phyloP scores from a whole-genome alignment of 78 protist genomes.

The Pelomyxa schiedti region DNA sequence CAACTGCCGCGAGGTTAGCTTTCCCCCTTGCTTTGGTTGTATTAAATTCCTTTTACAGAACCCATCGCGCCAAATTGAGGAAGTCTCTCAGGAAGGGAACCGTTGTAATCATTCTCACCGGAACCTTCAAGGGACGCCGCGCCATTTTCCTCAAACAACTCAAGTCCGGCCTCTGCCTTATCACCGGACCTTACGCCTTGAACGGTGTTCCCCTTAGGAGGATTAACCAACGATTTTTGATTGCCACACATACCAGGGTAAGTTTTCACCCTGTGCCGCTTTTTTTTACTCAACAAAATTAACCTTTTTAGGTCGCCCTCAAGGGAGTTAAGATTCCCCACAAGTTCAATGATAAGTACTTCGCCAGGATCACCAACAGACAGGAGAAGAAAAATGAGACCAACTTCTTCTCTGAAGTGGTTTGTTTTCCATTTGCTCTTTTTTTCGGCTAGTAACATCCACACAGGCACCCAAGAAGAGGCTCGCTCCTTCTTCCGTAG shows the following conservation, averaged over 20 bases:
- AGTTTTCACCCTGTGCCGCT: constrained; percentile 49
- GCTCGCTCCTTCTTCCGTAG: constrained; percentile 46
- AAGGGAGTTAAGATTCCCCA: constrained; percentile 40
- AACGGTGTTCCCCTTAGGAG: constrained; percentile 99
- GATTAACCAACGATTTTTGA: constrained; percentile 86
- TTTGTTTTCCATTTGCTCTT: background rate
- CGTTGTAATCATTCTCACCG: constrained; percentile 91
- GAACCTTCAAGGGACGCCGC: constrained; percentile 89
- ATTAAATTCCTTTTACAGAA: too few species aligned
- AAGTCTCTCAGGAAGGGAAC: constrained; percentile 87
- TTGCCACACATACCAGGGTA: constrained; percentile 95
- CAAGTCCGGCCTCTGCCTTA: constrained; percentile 81
- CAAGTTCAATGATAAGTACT: constrained; percentile 50
- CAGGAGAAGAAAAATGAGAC: constrained; percentile 30
- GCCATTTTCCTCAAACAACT: constrained; percentile 90
- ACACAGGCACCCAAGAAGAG: constrained; percentile 28
- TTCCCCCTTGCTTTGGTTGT: too few species aligned
- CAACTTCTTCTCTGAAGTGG: constrained; percentile 32
- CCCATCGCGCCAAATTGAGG: constrained; percentile 80
- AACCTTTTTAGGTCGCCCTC: too few species aligned
- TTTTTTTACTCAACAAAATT: too few species aligned
- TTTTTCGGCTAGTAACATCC: background rate
- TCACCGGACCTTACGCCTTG: constrained; percentile 94
- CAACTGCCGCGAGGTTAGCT: too few species aligned
- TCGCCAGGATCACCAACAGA: constrained; percentile 12